phyloP scores from a whole-genome alignment of 225 moss, liverwort and hornwort genomes.

The Sphagnum contortum region DNA sequence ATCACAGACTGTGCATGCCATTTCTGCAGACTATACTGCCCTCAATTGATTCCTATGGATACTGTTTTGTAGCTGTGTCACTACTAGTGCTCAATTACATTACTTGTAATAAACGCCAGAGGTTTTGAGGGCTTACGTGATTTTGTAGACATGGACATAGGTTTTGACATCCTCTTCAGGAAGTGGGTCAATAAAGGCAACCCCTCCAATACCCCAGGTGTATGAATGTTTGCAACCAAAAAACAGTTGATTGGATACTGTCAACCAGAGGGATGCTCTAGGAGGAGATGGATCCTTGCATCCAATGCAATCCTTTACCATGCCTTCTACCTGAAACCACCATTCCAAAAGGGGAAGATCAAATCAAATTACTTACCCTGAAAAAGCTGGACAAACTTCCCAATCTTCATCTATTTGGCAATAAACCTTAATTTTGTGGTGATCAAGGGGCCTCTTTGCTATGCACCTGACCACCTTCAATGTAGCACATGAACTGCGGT shows the following conservation, averaged over 20 bases:
- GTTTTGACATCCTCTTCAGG: conserved; percentile 36
- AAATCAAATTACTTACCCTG: background rate
- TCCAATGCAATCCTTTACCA: conserved; percentile 46
- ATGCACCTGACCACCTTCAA: conserved; percentile 68
- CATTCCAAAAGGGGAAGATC: too few species aligned
- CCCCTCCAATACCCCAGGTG: conserved; percentile 71
- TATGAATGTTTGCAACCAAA: conserved; percentile 41
- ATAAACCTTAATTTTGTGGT: too few species aligned
- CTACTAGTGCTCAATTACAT: background rate
- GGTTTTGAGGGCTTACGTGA: conserved; percentile 41
- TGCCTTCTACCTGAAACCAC: conserved; percentile 50
- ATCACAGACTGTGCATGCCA: background rate
- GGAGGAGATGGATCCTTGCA: conserved; percentile 55
- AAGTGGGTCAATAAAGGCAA: conserved; percentile 67
- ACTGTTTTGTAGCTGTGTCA: background rate
- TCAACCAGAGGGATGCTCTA: conserved; percentile 47
- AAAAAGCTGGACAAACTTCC: too few species aligned
- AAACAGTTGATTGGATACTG: conserved; percentile 46
- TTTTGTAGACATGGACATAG: conserved; percentile 62
- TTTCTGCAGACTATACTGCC: background rate
- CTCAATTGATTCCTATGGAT: too few species aligned
- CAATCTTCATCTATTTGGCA: too few species aligned
- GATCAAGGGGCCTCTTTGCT: too few species aligned
- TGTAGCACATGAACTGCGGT: conserved; percentile 85
- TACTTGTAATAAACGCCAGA: background rate